A percentile compares a stretch with the other conserved stretches of the same genome.
Evolutionary conservation across 371 early-diverging fungal genomes (phyloP).

Genomic region (Syncephalastrum monosporum): DNA sequence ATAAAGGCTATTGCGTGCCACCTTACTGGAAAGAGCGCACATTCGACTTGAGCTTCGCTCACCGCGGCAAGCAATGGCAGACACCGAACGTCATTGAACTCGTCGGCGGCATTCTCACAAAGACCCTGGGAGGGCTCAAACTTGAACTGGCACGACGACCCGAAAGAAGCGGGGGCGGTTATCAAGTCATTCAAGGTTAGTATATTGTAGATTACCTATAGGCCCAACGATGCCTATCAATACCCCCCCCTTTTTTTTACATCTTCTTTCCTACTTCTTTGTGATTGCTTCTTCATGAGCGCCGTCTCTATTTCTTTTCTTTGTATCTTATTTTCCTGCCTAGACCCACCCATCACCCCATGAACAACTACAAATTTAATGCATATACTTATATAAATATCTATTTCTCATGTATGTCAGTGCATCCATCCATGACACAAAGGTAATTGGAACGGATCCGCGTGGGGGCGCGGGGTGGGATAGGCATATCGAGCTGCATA

Average conservation of each 20-base stretch:
- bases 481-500: too few relatives aligned
- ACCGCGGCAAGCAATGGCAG: slow-evolving; percentile 2
- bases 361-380: not conserved
- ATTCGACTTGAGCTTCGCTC: slow-evolving; percentile 33
- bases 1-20: slow-evolving; percentile 27
- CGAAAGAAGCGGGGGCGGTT: slow-evolving; percentile 33
- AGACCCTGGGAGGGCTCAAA: slow-evolving; percentile 47
- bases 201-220: slow-evolving; percentile 15
- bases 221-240: not conserved
- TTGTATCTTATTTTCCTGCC: slow-evolving; percentile 6
- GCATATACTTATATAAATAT: slow-evolving; percentile 12
- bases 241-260: slow-evolving; percentile 1
- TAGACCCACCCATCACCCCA: not conserved
- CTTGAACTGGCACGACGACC: slow-evolving; percentile 36
- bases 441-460: not conserved
- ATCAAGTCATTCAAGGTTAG: slow-evolving; percentile 51
- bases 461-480: not conserved
- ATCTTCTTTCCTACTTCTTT: slow-evolving; percentile 5
- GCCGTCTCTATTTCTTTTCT: slow-evolving; percentile 7
- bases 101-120: slow-evolving; percentile 47
- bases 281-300: slow-evolving; percentile 1
- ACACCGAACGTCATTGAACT: slow-evolving; percentile 32
- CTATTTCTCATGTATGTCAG: slow-evolving; percentile 10
- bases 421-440: slow-evolving; percentile 20
- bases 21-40: slow-evolving; percentile 12